Conservation (phyloP, 495 filamentous ascomycete species). For the Penicillium paradoxum region DNA sequence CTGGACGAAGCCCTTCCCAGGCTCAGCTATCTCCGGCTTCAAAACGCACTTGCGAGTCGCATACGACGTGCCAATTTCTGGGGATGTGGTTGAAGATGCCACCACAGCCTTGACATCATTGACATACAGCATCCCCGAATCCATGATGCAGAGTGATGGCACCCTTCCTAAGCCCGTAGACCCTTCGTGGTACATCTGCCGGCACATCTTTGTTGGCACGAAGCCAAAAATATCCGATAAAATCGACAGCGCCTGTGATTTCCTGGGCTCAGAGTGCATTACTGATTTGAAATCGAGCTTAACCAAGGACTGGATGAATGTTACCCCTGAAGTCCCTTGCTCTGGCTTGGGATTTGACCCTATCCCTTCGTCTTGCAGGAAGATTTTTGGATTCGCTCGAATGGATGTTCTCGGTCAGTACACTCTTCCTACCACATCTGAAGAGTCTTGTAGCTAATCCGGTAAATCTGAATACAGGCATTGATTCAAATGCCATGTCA, state of each 20-base stretch:
- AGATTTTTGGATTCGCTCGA: not conserved
- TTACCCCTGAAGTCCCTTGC: not conserved
- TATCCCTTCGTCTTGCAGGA: not conserved
- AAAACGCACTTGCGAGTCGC: not conserved
- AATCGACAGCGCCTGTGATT: not conserved
- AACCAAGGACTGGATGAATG: not conserved
- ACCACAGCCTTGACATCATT: not conserved
- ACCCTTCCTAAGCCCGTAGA: not conserved
- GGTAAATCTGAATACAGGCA: not conserved
- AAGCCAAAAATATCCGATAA: not conserved
- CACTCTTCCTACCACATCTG: too few species aligned
- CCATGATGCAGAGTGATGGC: not conserved
- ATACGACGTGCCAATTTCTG: not conserved
- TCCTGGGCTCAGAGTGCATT: not conserved
- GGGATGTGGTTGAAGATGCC: not conserved
- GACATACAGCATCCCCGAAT: not conserved
- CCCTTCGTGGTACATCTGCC: not conserved
- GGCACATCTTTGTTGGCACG: not conserved
- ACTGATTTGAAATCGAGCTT: not conserved
- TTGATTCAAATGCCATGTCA: not conserved
- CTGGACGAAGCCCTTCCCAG: not conserved
- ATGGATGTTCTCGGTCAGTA: not conserved
- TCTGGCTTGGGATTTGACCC: not conserved
- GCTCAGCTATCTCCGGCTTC: not conserved
- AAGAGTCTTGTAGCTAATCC: too few species aligned